Evolutionary conservation across 2,329 filamentous ascomycete species (phyloP).

Genomic region (Botrytis fabae): DNA sequence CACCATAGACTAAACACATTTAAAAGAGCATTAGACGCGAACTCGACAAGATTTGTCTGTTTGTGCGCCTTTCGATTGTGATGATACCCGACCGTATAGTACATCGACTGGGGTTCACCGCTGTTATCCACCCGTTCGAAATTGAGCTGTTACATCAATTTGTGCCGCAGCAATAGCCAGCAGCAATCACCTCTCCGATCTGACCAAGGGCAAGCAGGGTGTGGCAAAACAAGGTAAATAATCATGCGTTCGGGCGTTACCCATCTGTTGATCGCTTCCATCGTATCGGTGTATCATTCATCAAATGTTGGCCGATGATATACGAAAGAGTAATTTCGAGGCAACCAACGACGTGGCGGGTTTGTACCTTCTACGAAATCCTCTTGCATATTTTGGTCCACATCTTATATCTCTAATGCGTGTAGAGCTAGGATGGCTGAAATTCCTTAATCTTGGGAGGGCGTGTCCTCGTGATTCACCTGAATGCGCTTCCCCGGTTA

Average conservation of each 20-base stretch:
- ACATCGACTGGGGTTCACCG: slow-evolving; percentile 10
- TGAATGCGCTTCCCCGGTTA: slow-evolving; percentile 8
- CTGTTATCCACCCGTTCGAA: slow-evolving; percentile 13
- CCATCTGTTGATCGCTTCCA: not conserved
- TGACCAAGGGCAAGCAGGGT: not conserved
- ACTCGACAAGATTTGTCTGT: slow-evolving; percentile 12
- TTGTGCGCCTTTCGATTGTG: not conserved
- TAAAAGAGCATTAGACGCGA: slow-evolving; percentile 18
- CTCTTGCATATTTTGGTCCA: slow-evolving; percentile 7
- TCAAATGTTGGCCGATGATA: slow-evolving; percentile 2
- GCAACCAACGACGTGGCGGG: slow-evolving; percentile 16
- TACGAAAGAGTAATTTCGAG: slow-evolving; percentile 7
- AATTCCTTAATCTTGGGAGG: slow-evolving; percentile 10
- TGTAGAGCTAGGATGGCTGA: not conserved
- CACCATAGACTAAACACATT: not conserved
- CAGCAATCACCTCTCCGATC: slow-evolving; percentile 7
- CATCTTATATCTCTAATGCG: slow-evolving; percentile 12
- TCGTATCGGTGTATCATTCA: not conserved
- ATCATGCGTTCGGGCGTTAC: not conserved
- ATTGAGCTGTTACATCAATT: slow-evolving; percentile 17
- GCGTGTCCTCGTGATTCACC: slow-evolving; percentile 22
- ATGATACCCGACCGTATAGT: not conserved
- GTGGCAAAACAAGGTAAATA: not conserved
- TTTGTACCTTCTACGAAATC: not conserved
- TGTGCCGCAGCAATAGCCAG: slow-evolving; percentile 11